Evolutionary conservation across 768 basidiomycete species (phyloP), one percentile per base, ranked within the genome.

Genomic region (Leccinum barrowsii): DNA sequence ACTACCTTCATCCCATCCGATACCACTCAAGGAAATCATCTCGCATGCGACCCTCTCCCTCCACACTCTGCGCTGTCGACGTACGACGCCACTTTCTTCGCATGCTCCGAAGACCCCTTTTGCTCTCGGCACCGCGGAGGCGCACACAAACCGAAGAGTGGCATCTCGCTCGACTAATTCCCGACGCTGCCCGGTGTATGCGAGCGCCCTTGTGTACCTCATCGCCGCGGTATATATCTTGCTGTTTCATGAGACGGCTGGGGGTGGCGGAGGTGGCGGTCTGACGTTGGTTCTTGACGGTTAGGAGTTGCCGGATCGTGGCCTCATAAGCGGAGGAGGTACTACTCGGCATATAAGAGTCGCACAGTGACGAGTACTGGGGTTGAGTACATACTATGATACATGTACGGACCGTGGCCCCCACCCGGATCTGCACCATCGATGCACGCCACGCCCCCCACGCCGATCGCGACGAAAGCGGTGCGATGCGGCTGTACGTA

Each of bases 11-110:
- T 26, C 24, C 24, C 24, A 26, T 5, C 24, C 24, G 24, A 26
- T 26, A 26, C 24, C 24, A 26, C 24, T 26, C 24, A 26, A 26
- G 24, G 24, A 75, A 4, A 77, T 89, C 4, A 72, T 4, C 24
- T 26, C 24, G 24, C 24, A 26, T 26, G 24, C 24, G 24, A 80
- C 73, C 94, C 95, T 1, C 76, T 96, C 2, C 93, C 95, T 0
- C 94, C 95, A 0, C 74, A 73, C 6, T 79, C 80, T 1, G 73
- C 80, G 2, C 66, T 84, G 3, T 87, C 79, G 34, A 68, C 65
- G 42, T 97, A 97, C 73, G 80, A 93, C 61, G 75, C 80, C 4
- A 70, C 70, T n/a, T 97, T 94, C 74, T 95, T 98, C 75, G 75
- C 72, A 15, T 83, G 84, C 2, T 75, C 79, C 3, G 85, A 86